These are phyloP conservation scores for Apiotrichum siamense DNA, from an alignment of 1,284 basidiomycete species.

Conservation along the genomic window DNA sequence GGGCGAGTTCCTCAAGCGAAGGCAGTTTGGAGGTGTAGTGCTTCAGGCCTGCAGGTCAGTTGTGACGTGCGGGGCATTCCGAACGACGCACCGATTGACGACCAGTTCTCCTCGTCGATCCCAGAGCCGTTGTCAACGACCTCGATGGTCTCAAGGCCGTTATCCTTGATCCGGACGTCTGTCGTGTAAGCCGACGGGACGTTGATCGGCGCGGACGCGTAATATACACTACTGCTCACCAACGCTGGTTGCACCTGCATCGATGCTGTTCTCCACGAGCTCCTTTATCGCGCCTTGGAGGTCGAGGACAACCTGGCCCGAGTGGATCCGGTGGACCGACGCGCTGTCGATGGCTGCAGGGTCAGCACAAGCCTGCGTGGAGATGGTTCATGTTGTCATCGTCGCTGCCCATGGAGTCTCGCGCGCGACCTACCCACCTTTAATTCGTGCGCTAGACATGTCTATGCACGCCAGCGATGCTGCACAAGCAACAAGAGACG, in stretches of 20 bases:
- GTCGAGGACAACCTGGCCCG: slow-evolving; percentile 91
- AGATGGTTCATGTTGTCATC: too few relatives aligned
- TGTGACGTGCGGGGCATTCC: neutral
- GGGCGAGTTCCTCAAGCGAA: slow-evolving; percentile 66
- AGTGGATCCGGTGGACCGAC: slow-evolving; percentile 79
- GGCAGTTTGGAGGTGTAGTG: slow-evolving; percentile 91
- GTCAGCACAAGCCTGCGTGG: too few relatives aligned
- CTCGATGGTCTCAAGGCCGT: slow-evolving; percentile 79
- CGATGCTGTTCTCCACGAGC: slow-evolving; percentile 91
- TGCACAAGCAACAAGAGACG: too few relatives aligned
- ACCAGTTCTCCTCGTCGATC: slow-evolving; percentile 70
- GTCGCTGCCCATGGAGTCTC: too few relatives aligned
- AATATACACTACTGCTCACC: slow-evolving; percentile 53
- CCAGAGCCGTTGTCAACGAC: slow-evolving; percentile 90
- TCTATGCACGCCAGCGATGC: neutral
- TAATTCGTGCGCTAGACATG: neutral
- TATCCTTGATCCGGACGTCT: slow-evolving; percentile 89
- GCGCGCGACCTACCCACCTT: neutral
- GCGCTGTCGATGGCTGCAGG: slow-evolving; percentile 64
- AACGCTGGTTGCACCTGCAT: slow-evolving; percentile 81
- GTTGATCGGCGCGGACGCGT: neutral
- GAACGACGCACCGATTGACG: slow-evolving; percentile 58
- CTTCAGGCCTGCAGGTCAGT: slow-evolving; percentile 60
- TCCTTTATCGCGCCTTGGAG: slow-evolving; percentile 93
- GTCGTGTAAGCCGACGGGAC: slow-evolving; percentile 3